Base-by-base conservation (phyloP, 2,329 filamentous ascomycete genomes). In the Ambrosiella xylebori region DNA sequence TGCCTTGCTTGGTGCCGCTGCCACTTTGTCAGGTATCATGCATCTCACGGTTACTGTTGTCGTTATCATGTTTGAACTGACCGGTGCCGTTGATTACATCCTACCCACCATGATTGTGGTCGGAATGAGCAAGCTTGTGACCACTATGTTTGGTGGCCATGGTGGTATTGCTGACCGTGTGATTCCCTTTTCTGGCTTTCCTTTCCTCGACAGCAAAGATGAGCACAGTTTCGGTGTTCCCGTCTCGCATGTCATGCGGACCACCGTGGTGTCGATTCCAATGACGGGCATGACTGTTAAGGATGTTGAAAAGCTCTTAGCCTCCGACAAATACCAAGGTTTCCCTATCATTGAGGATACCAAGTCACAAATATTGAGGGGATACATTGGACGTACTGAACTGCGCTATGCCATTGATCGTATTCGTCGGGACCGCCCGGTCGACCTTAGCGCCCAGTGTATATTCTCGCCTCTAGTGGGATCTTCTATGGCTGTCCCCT, bases 11-110 rank as follows among this genome's bases (percentile, higher is more conserved):
- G 93, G 93, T 47, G 93, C 93, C 4, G 93, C 84, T 0, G 91
- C 93, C 1, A 88, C 93, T 0, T 75, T 98, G 27, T 91, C 86
- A 68, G 93, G 93, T 8, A 96, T 97, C 66, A 98, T 97, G 91
- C 93, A 97, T 69, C 86, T 98, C 62, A 96, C 91, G 0, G 83
- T 98, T 13, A 94, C 90, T 0, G 89, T 98, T 8, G 91, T 96
- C 1, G 93, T 98, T 65, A 98, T 98, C 69, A 97, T 98, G 93
- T 97, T 97, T 66, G 93, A 98, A 70, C 78, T 98, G 54, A 98
- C 93, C 0, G 93, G 93, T n/a, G 93, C 93, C 6, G 73, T 97
- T 61, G 95, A 90, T 1, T 98, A 98, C 67, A 97, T 98, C 63
- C 74, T 98, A 36, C 93, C 93, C 0, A 97, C 91, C 12, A 98